Evolutionary conservation across 106 monocot species (phyloP).

Genomic region (Posidonia australis): DNA sequence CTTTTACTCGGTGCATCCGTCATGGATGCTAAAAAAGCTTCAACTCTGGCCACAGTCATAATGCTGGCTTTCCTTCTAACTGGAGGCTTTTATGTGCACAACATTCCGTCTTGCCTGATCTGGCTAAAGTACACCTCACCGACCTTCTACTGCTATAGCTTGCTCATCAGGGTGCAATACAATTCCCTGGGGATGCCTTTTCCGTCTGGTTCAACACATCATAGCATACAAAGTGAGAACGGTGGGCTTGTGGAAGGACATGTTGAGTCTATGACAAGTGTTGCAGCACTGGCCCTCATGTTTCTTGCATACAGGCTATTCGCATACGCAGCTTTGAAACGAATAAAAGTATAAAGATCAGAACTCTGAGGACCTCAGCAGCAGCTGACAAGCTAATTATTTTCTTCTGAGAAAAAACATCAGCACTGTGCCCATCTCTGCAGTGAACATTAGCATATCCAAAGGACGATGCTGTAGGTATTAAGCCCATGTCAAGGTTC

Average conservation of each 20-base stretch:
- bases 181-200: slow-evolving; percentile 9
- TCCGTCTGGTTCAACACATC: no score
- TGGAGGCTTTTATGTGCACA: slow-evolving; percentile 77
- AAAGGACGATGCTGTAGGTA: no score
- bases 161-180: slow-evolving; percentile 67
- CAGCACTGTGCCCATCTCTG: no score
- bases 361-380: no score
- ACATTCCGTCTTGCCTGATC: slow-evolving; percentile 44
- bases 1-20: slow-evolving; percentile 57
- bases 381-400: no score
- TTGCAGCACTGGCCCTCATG: slow-evolving; percentile 41
- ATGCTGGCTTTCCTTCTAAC: slow-evolving; percentile 83
- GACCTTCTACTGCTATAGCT: slow-evolving; percentile 69
- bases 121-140: slow-evolving; percentile 86
- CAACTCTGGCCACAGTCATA: slow-evolving; percentile 57
- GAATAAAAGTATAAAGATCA: slow-evolving; percentile 38
- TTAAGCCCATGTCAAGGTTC: no score
- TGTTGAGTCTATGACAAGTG: slow-evolving; percentile 17
- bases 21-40: slow-evolving; percentile 83
- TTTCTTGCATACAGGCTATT: slow-evolving; percentile 60
- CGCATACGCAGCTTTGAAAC: slow-evolving; percentile 54
- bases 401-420: no score
- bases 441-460: no score
- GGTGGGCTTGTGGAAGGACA: slow-evolving; percentile 1
- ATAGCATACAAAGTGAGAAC: not conserved